These are phyloP conservation scores for Wallemia ichthyophaga DNA, from an alignment of 1,284 basidiomycete genomes.

Conservation along the genomic window DNA sequence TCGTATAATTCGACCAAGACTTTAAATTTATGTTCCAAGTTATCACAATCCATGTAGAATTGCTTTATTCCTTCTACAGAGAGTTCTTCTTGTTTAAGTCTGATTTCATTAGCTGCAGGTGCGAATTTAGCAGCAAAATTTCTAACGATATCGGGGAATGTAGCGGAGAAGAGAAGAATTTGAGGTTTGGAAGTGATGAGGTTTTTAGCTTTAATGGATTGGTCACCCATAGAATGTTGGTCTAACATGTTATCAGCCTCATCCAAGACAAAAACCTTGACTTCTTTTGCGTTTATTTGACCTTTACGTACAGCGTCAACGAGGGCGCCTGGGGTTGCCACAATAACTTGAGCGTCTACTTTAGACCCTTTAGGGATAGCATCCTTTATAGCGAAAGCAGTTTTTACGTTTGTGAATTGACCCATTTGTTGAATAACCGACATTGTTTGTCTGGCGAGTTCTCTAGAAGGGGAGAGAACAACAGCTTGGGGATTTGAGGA, in stretches of 20 bases:
- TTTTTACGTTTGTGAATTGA: constrained; percentile 72
- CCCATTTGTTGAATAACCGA: constrained; percentile 80
- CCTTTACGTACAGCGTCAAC: constrained; percentile 35
- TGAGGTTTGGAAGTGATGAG: constrained; percentile 39
- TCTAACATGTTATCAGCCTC: constrained; percentile 99
- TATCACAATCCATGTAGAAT: constrained; percentile 81
- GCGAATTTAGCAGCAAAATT: constrained; percentile 72
- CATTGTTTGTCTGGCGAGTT: constrained; percentile 92
- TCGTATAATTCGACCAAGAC: constrained; percentile 74
- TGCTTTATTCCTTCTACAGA: constrained; percentile 85
- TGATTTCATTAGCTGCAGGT: constrained; percentile 83
- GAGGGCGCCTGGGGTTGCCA: constrained; percentile 91
- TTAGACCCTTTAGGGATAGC: constrained; percentile 29
- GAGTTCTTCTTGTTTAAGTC: constrained; percentile 75
- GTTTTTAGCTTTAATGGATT: constrained; percentile 79
- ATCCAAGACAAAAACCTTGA: constrained; percentile 87
- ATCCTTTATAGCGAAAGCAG: constrained; percentile 81
- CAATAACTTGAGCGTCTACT: constrained; percentile 64
- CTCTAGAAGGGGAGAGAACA: constrained; percentile 77
- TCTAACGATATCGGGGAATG: constrained; percentile 80
- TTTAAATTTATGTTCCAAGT: constrained; percentile 81
- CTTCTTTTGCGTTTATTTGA: constrained; percentile 32
- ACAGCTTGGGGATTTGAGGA: constrained; percentile 59
- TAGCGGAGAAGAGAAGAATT: constrained; percentile 90
- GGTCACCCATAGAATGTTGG: constrained; percentile 83